Conservation (phyloP, 176 grass and related monocot genomes). For the Musa troglodytarum region DNA sequence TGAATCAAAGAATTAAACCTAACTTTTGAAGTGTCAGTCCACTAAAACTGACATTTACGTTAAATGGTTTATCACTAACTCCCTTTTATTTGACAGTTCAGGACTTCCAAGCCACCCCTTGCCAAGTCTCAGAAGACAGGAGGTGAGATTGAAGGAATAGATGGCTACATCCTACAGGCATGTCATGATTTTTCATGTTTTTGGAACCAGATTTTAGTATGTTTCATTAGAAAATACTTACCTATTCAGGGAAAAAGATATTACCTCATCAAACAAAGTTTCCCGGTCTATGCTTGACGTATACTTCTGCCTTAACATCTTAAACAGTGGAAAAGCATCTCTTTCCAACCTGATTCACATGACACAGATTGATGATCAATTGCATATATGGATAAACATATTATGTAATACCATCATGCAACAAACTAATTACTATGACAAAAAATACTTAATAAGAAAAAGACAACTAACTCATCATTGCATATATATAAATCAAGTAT, state of each 20-base stretch:
- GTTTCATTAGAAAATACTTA: not conserved
- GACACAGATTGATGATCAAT: slow-evolving; percentile 18
- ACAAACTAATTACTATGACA: not conserved
- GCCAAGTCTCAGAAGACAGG: too few species aligned
- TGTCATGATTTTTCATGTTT: too few species aligned
- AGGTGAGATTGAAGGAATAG: too few species aligned
- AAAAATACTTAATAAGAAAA: not conserved
- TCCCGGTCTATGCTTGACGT: slow-evolving; percentile 82
- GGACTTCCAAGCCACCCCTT: too few species aligned
- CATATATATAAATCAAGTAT: too few species aligned
- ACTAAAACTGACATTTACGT: too few species aligned
- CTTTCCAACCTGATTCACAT: slow-evolving; percentile 72
- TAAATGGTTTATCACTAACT: too few species aligned
- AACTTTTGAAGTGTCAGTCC: too few species aligned
- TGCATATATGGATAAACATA: not conserved
- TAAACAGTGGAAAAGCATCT: slow-evolving; percentile 91
- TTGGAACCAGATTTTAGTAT: slow-evolving; percentile 8
- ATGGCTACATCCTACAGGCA: too few species aligned
- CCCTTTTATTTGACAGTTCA: too few species aligned
- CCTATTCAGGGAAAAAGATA: not conserved
- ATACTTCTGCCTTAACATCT: slow-evolving; percentile 75
- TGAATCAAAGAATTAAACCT: too few species aligned
- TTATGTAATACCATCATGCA: not conserved
- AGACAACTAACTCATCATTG: too few species aligned
- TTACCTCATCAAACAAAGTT: slow-evolving; percentile 83